Base-by-base conservation (phyloP, 768 basidiomycete genomes). In the Hygrophoropsis aurantiaca region DNA sequence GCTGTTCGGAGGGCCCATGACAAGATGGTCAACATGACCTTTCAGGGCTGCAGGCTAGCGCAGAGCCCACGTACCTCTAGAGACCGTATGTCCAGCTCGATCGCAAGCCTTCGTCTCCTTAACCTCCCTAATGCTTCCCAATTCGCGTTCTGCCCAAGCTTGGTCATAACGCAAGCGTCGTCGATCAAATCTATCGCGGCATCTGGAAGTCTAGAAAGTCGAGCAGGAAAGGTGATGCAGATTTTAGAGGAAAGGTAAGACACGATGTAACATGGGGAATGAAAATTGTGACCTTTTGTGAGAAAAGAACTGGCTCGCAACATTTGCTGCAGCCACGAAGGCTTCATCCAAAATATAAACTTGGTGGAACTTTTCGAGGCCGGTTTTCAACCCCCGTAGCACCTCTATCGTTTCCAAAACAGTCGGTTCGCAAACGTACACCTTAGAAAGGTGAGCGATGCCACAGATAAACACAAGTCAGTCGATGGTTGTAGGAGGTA, bases 251-350 rank as follows among this genome's bases (percentile, higher is more conserved):
- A 30, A 30, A 30, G 27, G 27, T 30, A 13, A 30, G 27, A 6
- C 27, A 13, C 27, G 13, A 30, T 30, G 27, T 30, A 30, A 30
- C 27, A 30, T 30, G 27, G 27, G 27, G 5, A 23, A 23, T 4
- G 36, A 20, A 18, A 20, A 16, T 18, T 26, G n/a, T 37, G 21
- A 46, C 47, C 47, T 43, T 20, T 49, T 49, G 36, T 49, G 47
- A n/a, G 47, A 15, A 26, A 49, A 49, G 42, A 27, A 49, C 41
- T 37, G 47, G 4, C 32, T 30, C 34, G 47, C 41, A 26, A 49
- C 42, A 1, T 11, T 26, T 11, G 41, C 42, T 5, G 47, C 47
- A 13, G 24, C 41, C 42, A 36, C 42, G 18, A 49, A 16, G 34
- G 41, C 47, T 10, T 36, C 24, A 33, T 49, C 47, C 24, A 43